Evolutionary conservation across 225 moss, liverwort and hornwort genomes (phyloP).

Genomic region (Polytrichum commune): DNA sequence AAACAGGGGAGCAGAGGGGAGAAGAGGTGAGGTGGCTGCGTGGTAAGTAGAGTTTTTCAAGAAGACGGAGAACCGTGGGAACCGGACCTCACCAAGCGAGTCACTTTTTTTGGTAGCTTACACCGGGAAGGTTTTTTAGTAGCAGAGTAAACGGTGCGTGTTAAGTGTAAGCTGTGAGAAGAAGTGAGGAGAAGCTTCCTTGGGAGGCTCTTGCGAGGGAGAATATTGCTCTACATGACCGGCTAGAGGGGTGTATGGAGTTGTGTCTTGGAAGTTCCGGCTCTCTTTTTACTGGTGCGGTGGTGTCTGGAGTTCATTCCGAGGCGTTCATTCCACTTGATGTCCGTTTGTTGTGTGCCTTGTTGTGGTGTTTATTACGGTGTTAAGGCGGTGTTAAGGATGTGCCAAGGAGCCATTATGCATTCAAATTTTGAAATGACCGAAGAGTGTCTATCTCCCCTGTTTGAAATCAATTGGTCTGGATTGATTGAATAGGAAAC

Average conservation of each 20-base stretch:
- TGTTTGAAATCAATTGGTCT: conserved; percentile 13
- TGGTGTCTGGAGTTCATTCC: background rate
- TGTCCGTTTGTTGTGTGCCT: background rate
- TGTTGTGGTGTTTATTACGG: background rate
- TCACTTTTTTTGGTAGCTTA: no score
- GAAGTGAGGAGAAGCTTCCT: background rate
- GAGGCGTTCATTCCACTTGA: conserved; percentile 3
- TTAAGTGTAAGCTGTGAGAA: background rate
- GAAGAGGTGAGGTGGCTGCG: background rate
- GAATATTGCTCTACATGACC: no score
- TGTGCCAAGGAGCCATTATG: background rate
- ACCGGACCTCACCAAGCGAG: no score
- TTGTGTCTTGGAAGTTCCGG: no score
- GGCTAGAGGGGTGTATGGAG: no score
- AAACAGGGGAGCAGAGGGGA: background rate
- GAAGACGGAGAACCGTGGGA: background rate
- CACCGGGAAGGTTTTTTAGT: background rate
- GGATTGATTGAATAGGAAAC: conserved; percentile 36
- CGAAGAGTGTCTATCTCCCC: background rate
- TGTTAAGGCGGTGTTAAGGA: background rate
- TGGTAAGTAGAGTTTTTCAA: background rate
- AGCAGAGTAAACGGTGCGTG: background rate
- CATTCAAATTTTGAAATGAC: no score
- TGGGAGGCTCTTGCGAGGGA: no score
- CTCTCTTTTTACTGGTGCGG: background rate